Base-by-base conservation (phyloP, 2,329 filamentous ascomycete genomes). In the Sporothrix brunneoviolacea region DNA sequence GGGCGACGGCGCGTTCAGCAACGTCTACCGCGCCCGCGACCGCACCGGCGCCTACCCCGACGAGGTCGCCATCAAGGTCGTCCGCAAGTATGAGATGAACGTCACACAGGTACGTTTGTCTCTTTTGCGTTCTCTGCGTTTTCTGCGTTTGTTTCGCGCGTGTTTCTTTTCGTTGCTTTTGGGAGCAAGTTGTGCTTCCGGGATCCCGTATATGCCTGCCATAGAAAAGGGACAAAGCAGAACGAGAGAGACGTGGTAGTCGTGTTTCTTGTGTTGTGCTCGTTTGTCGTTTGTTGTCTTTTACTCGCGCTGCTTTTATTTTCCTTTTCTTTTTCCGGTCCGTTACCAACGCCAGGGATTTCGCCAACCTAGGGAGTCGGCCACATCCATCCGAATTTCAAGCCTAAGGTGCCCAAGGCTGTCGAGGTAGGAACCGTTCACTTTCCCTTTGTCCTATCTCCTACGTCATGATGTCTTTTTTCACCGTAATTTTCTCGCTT, bases 81-180 rank as follows among this genome's bases (percentile, higher is more conserved):
- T 98, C 57, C 86, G 93, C 64, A 97, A 97, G 72, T 97, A 89
- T 67, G 93, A 98, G 71, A 96, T 98, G 88, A 97, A 95, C 72
- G 91, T 84, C 59, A 90, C 86, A 75, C 93, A 97, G 89, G 93
- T 98, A 80, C 80, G 90, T 85, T 62, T 19, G 13, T 27, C 19
- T 44, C 19, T 18, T 37, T 15, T 47, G 50, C 40, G 48, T 30
- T 57, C 54, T 52, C n/a, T n/a, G n/a, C n/a, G n/a, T 47, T 47
- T 52, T 53, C 54, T 48, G 13, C 35, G 24, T 21, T 36, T 44
- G 33, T 27, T 36, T 36, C 19, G 5, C 24, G 12, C 32, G n/a
- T 27, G 6, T 39, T 38, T 15, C 4, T 35, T 38, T 33, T 28
- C 8, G 18, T 21, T 37, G 12, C n/a, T 30, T 28, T 19, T 32